Conservation (phyloP, 768 basidiomycete genomes). For the Suillus spraguei region DNA sequence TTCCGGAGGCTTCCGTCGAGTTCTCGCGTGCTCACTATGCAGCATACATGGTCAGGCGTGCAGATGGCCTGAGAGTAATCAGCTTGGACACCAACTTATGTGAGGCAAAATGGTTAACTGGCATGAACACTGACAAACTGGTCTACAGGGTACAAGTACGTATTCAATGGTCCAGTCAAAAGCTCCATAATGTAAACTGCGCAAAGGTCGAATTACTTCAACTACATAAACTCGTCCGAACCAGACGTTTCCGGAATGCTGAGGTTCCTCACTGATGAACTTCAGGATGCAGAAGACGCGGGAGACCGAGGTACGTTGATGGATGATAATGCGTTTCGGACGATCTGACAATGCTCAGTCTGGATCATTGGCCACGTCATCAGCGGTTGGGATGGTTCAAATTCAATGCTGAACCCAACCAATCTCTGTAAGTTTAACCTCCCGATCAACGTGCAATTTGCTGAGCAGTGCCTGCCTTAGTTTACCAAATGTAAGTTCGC, state of each 20-base stretch:
- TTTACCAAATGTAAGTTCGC: slow-evolving; percentile 50
- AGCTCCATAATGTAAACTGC: slow-evolving; percentile 11
- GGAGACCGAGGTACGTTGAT: slow-evolving; percentile 61
- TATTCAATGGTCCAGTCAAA: slow-evolving; percentile 8
- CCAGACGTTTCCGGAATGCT: slow-evolving; percentile 77
- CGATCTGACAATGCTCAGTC: slow-evolving; percentile 32
- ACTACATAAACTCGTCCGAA: slow-evolving; percentile 72
- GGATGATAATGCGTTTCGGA: neutral
- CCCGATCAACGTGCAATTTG: neutral
- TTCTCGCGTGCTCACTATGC: slow-evolving; percentile 70
- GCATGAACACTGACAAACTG: neutral
- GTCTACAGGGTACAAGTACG: slow-evolving; percentile 35
- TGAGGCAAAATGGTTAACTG: slow-evolving; percentile 36
- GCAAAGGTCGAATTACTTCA: slow-evolving; percentile 66
- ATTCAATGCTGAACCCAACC: slow-evolving; percentile 64
- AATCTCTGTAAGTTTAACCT: slow-evolving; percentile 58
- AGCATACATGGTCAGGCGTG: slow-evolving; percentile 68
- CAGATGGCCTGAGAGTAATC: slow-evolving; percentile 70
- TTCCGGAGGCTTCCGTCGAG: slow-evolving; percentile 55
- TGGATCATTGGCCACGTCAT: slow-evolving; percentile 62
- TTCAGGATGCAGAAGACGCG: slow-evolving; percentile 77
- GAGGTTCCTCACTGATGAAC: slow-evolving; percentile 74
- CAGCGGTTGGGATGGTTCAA: slow-evolving; percentile 72
- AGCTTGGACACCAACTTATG: slow-evolving; percentile 79
- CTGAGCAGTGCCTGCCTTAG: slow-evolving; percentile 26